A percentile compares a stretch with the other conserved stretches of the same genome.
These are phyloP conservation scores for Trichoderma orchidacearum DNA, from an alignment of 495 filamentous ascomycete genomes.

Conservation along the genomic window DNA sequence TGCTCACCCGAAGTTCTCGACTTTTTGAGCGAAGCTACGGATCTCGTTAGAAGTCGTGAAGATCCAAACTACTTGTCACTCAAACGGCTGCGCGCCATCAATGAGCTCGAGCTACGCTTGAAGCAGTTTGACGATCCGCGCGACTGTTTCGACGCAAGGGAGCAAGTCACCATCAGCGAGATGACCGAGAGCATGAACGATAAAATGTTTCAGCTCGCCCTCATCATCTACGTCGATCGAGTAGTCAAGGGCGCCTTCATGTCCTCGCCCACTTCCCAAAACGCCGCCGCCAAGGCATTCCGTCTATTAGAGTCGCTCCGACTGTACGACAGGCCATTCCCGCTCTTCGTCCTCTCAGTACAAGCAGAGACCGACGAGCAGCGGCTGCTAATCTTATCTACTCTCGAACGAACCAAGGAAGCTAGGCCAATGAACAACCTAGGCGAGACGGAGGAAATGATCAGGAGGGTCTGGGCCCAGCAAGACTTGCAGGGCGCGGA, in stretches of 20 bases:
- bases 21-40: slow-evolving; percentile 3
- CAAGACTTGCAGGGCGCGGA: slow-evolving; percentile 2
- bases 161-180: neutral
- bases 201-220: slow-evolving; percentile 5
- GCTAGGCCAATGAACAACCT: neutral
- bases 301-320: neutral
- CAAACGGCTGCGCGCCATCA: neutral
- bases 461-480: slow-evolving; percentile 3
- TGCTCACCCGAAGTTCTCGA: slow-evolving; percentile 10
- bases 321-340: neutral
- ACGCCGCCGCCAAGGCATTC: slow-evolving; percentile 3
- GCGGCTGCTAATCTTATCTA: neutral
- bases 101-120: neutral
- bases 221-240: slow-evolving; percentile 9
- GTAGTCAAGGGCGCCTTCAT: slow-evolving; percentile 3
- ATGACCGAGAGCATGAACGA: neutral
- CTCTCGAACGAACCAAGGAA: neutral
- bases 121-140: neutral
- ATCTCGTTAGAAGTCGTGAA: neutral
- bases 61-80: neutral
- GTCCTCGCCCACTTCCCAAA: neutral
- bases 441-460: neutral
- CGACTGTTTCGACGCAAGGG: slow-evolving; percentile 1
- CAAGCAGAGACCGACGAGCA: slow-evolving; percentile 5
- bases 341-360: slow-evolving; percentile 1